These are phyloP conservation scores for Verticillium dahliae DNA, from an alignment of 2,329 filamentous ascomycete species.

Conservation along the genomic window DNA sequence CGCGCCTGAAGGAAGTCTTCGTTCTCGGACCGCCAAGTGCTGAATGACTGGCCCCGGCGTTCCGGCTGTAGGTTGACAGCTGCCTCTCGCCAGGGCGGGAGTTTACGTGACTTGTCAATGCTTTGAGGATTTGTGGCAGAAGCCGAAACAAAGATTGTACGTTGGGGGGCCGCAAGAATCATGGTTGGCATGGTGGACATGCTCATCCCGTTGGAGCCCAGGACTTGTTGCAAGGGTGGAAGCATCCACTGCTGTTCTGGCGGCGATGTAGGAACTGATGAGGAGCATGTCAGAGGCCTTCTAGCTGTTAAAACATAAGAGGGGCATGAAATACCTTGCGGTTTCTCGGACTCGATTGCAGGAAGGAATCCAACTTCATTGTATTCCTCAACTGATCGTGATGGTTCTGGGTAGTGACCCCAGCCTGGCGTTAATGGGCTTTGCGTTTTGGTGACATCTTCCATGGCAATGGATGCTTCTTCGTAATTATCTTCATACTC, in stretches of 20 bases:
- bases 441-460: not conserved
- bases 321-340: not conserved
- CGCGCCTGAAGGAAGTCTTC: slow-evolving; percentile 31
- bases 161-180: not conserved
- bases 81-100: not conserved
- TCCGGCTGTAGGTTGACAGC: not conserved
- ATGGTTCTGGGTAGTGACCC: not conserved
- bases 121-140: not conserved
- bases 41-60: not conserved
- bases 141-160: not conserved
- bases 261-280: not conserved
- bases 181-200: not conserved
- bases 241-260: not conserved
- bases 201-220: not conserved
- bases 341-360: not conserved
- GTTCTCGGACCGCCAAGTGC: not conserved
- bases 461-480: not conserved
- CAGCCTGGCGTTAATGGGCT: not conserved
- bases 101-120: not conserved
- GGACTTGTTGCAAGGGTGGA: not conserved
- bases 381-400: not conserved
- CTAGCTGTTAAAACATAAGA: not conserved
- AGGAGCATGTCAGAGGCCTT: not conserved
- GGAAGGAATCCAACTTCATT: not conserved
- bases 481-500: not conserved